A percentile compares a stretch with the other conserved stretches of the same genome.
Conservation (phyloP, 352 stramenopile genomes). For the Globisporangium megalacanthum region DNA sequence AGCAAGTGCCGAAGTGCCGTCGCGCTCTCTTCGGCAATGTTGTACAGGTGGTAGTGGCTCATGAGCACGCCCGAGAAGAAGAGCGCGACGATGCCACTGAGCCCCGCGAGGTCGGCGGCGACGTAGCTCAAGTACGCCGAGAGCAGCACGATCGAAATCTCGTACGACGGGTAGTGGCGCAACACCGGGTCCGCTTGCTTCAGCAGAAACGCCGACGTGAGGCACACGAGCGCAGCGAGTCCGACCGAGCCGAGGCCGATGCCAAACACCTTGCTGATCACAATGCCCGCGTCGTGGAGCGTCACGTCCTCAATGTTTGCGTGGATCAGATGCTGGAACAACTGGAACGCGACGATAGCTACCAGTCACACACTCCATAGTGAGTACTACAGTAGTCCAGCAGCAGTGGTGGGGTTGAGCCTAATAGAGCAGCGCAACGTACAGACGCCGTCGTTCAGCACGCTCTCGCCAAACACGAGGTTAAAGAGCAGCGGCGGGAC, state of each 20-base stretch:
- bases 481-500: conserved; percentile 90
- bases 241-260: conserved; percentile 79
- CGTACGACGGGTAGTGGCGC: conserved; percentile 76
- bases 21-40: conserved; percentile 71
- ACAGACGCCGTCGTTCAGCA: conserved; percentile 93
- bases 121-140: conserved; percentile 83
- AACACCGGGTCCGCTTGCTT: conserved; percentile 70
- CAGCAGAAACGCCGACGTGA: conserved; percentile 74
- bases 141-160: conserved; percentile 84
- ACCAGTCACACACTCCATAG: neutral
- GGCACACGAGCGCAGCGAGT: conserved; percentile 66
- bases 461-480: conserved; percentile 94
- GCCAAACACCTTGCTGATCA: conserved; percentile 76
- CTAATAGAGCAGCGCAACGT: conserved; percentile 23
- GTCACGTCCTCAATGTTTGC: conserved; percentile 60
- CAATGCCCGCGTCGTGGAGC: conserved; percentile 63
- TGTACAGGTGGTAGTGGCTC: conserved; percentile 85
- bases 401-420: neutral
- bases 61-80: conserved; percentile 92
- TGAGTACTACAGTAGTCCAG: neutral
- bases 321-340: conserved; percentile 84
- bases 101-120: conserved; percentile 58
- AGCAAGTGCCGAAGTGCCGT: conserved; percentile 73
- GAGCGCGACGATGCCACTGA: conserved; percentile 92
- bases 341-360: conserved; percentile 81